Base-by-base conservation (phyloP, 202 grass and related monocot species). In the Carex sylvatica region DNA sequence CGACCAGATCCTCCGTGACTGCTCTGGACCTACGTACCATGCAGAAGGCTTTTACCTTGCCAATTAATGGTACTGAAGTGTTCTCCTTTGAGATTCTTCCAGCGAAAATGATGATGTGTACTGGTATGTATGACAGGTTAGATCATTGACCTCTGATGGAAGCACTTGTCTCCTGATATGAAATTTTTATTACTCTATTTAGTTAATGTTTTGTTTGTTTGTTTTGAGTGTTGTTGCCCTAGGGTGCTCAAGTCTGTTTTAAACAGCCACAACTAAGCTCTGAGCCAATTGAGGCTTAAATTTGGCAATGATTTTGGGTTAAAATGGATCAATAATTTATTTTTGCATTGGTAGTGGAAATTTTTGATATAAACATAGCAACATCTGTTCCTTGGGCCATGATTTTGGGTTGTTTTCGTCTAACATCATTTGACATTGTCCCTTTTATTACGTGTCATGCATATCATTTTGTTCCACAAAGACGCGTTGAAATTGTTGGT, bases 1-100 rank as follows among this genome's bases (percentile, higher is more conserved):
- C 87, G 72, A 53, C 92, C 83, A 88, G 90, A 80, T 80, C 79
- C 53, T 86, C 80, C 61, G 87, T 98, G 51, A 88, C 56, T 65
- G 85, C 82, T 61, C 81, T 98, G 59, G 95, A 94, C 75, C 83
- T 98, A 69, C 87, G 90, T 81, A 93, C 90, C 69, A 94, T 98
- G 95, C 90, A 82, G 55, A 98, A 91, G 80, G 87, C 84, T 76
- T 98, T 91, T 86, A 86, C 88, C 69, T 71, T 88, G 78, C 79
- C 70, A 61, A 54, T 90, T 74, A 65, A 65, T 24, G 36, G 81
- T 65, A 84, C 88, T 0, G 84, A 74, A 88, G 83, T 98, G 46
- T 84, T 88, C 84, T 98, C 90, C 68, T 94, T 93, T 61, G 85
- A 94, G 59, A 94, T 94, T 86, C 69, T 98, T 44, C 92, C 92